A percentile compares a stretch with the other conserved stretches of the same genome.
phyloP scores from a whole-genome alignment of 345 rosid species.

The Eucalyptus pauciflora region DNA sequence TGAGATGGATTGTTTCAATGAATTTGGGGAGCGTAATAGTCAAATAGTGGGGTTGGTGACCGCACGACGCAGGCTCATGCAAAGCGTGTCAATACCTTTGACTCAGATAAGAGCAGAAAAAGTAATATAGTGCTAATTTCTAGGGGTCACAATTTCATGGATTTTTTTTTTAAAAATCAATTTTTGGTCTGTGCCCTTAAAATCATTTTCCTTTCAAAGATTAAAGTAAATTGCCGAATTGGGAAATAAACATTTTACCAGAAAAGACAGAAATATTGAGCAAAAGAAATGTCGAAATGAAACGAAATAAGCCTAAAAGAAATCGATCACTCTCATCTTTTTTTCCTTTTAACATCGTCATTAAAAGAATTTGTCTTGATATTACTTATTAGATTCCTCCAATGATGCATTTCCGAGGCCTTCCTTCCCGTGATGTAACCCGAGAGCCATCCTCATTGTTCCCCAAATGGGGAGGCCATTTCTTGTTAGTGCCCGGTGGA shows the following conservation, averaged over 20 bases:
- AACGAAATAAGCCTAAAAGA: neutral
- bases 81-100: neutral
- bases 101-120: neutral
- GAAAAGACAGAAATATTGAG: no score
- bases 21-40: neutral
- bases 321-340: no score
- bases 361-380: neutral
- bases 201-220: no score
- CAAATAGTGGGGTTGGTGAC: neutral
- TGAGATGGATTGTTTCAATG: neutral
- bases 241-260: neutral
- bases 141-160: neutral
- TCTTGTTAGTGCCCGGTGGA: neutral
- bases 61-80: neutral
- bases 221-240: neutral
- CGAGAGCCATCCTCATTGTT: neutral
- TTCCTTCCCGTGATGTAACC: neutral
- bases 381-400: neutral
- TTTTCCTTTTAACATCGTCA: no score
- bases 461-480: neutral
- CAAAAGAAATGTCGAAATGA: neutral
- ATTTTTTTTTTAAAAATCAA: neutral
- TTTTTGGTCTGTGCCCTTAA: neutral
- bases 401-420: neutral
- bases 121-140: neutral